Base-by-base conservation (phyloP, 2,329 filamentous ascomycete genomes). In the Phialocephala sp. region DNA sequence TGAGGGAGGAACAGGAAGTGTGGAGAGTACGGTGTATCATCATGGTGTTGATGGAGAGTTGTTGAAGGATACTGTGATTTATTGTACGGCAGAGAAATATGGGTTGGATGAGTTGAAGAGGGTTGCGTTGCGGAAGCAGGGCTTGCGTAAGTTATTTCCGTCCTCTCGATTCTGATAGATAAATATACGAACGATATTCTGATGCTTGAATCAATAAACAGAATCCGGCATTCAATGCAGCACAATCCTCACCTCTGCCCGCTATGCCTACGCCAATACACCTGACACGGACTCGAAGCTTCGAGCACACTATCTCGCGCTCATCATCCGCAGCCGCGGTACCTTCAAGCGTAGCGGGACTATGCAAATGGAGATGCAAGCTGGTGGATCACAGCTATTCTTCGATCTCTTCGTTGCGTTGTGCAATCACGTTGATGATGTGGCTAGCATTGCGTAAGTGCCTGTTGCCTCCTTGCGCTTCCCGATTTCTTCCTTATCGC, bases 341-440 rank as follows among this genome's bases (percentile, higher is more conserved):
- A 97, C 92, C 1, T 97, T 97, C 80, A 97, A 97, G 84, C 86
- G 92, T 63, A 97, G 93, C 79, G 93, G 93, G 62, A 97, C 93
- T 3, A 97, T 97, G 93, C 94, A 97, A 80, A 87, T 92, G 72
- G 93, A 97, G 81, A 97, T 97, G 93, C 91, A 91, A 77, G 87
- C 88, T 68, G 94, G 94, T 35, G 92, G 92, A 62, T 91, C 83
- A 0, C 86, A 91, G 75, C 83, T 97, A 66, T 97, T 97, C 82
- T 97, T 97, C 76, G 94, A 97, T 76, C 83, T 97, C 54, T 97
- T 97, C 77, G 94, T 97, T 59, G 93, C 94, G 20, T 87, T 97
- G 80, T 93, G 91, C 80, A 97, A 97, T 77, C 92, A 97, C 76
- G 91, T 97, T 75, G 92, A 88, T 77, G 90, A 89, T 73, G 84